These are phyloP conservation scores for Coemansia umbellata DNA, from an alignment of 192 early-diverging fungal genomes.

Conservation along the genomic window DNA sequence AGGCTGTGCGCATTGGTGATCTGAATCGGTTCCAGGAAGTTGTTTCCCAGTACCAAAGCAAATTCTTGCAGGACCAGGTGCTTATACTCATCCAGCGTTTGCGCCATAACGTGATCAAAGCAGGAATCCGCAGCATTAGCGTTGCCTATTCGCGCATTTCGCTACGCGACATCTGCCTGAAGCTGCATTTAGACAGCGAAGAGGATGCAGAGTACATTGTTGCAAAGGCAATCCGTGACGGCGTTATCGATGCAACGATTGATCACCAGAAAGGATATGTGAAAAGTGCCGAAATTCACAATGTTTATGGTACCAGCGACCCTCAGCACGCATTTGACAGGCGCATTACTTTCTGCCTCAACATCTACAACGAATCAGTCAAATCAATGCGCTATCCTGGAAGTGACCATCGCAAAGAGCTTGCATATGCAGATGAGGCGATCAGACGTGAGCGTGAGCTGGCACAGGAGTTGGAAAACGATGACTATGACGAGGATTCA, in stretches of 20 bases:
- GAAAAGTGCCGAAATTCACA: conserved; percentile 88
- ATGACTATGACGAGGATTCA: conserved; percentile 71
- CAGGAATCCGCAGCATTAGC: conserved; percentile 96
- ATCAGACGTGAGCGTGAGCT: conserved; percentile 89
- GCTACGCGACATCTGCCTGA: conserved; percentile 92
- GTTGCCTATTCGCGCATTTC: conserved; percentile 95
- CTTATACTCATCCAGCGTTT: conserved; percentile 89
- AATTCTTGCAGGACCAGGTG: conserved; percentile 85
- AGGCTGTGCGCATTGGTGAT: conserved; percentile 95
- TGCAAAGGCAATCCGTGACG: conserved; percentile 96
- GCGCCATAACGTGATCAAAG: conserved; percentile 99
- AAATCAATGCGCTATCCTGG: conserved; percentile 97
- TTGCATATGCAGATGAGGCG: conserved; percentile 73
- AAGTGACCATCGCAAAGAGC: conserved; percentile 81
- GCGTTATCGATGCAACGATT: conserved; percentile 96
- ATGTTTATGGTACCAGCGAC: conserved; percentile 96
- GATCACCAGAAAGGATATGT: conserved; percentile 93
- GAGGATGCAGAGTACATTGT: conserved; percentile 99
- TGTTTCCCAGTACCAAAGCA: conserved; percentile 64
- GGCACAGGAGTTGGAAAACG: conserved; percentile 89
- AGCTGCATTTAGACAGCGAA: conserved; percentile 95
- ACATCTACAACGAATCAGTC: conserved; percentile 95
- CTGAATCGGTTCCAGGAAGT: conserved; percentile 90
- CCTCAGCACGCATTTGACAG: conserved; percentile 94
- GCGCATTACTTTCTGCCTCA: conserved; percentile 91